These are phyloP conservation scores for Aspergillus sp. DNA, from an alignment of 2,329 filamentous ascomycete species.

Conservation along the genomic window DNA sequence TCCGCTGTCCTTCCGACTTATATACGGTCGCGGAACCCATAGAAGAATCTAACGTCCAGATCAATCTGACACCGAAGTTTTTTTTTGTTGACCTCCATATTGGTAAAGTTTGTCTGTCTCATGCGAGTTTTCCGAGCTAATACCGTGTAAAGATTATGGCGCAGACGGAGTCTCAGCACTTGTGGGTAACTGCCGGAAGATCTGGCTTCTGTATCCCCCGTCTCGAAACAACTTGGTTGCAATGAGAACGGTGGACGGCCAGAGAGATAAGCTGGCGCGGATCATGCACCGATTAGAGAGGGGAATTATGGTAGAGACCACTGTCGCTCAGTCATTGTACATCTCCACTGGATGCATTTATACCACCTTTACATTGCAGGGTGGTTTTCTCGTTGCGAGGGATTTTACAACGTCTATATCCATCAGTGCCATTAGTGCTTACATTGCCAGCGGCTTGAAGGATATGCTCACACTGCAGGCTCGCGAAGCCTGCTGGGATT, in stretches of 20 bases:
- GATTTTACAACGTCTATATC: not conserved
- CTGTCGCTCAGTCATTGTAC: not conserved
- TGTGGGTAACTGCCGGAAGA: not conserved
- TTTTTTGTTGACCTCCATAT: not conserved
- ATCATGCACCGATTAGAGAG: not conserved
- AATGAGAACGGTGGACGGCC: not conserved
- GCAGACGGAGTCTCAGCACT: not conserved
- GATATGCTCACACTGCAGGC: not conserved
- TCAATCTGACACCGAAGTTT: not conserved
- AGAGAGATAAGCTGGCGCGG: not conserved
- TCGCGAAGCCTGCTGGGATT: not conserved
- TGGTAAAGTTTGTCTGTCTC: not conserved
- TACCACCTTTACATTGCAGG: not conserved
- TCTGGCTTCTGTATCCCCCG: conserved; percentile 1
- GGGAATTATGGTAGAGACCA: not conserved
- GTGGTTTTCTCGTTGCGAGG: not conserved
- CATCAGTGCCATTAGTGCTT: not conserved
- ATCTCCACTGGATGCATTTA: not conserved
- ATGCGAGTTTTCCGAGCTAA: not conserved
- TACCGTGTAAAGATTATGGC: not conserved
- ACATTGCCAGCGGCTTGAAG: not conserved
- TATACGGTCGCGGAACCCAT: not conserved
- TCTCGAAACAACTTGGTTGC: not conserved
- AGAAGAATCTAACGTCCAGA: not conserved
- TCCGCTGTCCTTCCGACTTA: not conserved